These are phyloP conservation scores for Monosporascus sp. DNA, from an alignment of 2,329 filamentous ascomycete genomes.

Conservation along the genomic window DNA sequence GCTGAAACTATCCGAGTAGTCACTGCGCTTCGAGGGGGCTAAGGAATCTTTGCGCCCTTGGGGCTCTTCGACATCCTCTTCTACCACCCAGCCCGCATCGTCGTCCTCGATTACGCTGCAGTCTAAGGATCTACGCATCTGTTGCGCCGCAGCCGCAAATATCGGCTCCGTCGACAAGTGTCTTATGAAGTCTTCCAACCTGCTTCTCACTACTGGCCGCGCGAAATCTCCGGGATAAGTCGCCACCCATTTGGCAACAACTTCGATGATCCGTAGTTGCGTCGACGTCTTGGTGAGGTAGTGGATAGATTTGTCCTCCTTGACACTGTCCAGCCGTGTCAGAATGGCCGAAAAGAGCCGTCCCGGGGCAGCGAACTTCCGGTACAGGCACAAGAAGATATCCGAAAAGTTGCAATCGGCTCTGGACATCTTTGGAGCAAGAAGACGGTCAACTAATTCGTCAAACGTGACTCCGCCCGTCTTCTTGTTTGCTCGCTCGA, in stretches of 20 bases:
- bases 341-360: conserved; percentile 75
- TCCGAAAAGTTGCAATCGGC: conserved; percentile 84
- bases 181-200: conserved; percentile 69
- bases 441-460: conserved; percentile 79
- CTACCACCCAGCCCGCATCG: conserved; percentile 86
- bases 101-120: conserved; percentile 74
- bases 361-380: conserved; percentile 82
- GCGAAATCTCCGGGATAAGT: conserved; percentile 93
- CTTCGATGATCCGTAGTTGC: conserved; percentile 77
- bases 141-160: conserved; percentile 77
- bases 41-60: conserved; percentile 16
- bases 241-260: conserved; percentile 84
- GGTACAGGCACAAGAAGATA: conserved; percentile 87
- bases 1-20: conserved; percentile 41
- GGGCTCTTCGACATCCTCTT: conserved; percentile 51
- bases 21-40: conserved; percentile 19
- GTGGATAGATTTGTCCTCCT: conserved; percentile 59
- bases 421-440: conserved; percentile 76
- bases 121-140: conserved; percentile 77
- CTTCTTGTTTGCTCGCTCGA: conserved; percentile 46
- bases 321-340: conserved; percentile 65
- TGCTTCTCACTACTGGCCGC: conserved; percentile 64
- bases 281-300: conserved; percentile 73
- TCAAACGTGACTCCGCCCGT: conserved; percentile 57
- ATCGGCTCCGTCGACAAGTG: conserved; percentile 72